Evolutionary conservation across 331 rosid species (phyloP), one percentile per base, ranked within the genome.

Genomic region (Erythrophleum ivorense): DNA sequence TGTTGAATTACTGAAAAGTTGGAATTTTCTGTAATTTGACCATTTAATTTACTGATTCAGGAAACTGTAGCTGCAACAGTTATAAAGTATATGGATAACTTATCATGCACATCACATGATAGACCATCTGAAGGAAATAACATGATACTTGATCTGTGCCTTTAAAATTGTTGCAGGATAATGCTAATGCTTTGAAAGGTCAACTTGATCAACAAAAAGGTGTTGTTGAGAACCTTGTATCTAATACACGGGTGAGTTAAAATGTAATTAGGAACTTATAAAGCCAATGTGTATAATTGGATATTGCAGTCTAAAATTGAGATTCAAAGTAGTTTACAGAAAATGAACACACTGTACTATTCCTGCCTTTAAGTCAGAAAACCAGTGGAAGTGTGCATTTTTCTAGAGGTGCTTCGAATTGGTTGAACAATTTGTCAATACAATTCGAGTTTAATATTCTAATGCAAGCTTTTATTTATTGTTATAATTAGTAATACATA

Each of bases 181-280:
- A 92, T 89, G 98, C 98, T 58, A 89, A 83, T 84, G 72, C 97
- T 81, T 70, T 94, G 91, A 94, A 90, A 83, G 76, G 88, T 83
- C 98, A 94, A 88, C 97, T 94, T 75, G 98, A 94, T 90, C 98
- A 94, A 80, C 98, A 94, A 85, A 92, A 94, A 84, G 38, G 83
- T 81, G 98, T 94, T 76, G 98, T 94, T 69, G 97, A 94, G 15
- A 94, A 88, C 86, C 98, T 94, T 80, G 97, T 94, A 76, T 86
- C 97, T 49, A 94, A 94, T 73, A 94, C 98, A 40, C 89, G 94
- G 87, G 98, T 94, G 78, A 78, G 85, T 60, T 71, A 63, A 41
- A 76, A 62, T 78, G 70, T 43, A 70, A 49, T 11, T 31, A 7
- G 57, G 71, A 64, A 60, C 36, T 41, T 64, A 45, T 71, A 55